Conservation (phyloP, 2,329 filamentous ascomycete species). For the Colletotrichum musicola region DNA sequence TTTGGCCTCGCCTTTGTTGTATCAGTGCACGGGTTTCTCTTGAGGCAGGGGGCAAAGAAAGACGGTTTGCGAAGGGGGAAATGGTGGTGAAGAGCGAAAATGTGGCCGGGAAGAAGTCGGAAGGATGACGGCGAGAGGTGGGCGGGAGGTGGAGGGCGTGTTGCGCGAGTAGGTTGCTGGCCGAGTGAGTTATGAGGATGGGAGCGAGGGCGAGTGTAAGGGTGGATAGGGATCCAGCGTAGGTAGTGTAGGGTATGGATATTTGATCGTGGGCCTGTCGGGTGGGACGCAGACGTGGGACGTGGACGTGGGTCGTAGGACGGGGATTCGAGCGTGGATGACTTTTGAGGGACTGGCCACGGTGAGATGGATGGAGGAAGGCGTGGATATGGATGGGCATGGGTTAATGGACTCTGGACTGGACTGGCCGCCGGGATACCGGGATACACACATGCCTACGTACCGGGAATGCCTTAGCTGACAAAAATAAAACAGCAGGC, state of each 20-base stretch:
- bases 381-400: background rate
- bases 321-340: conserved; percentile 7
- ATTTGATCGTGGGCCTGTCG: conserved; percentile 32
- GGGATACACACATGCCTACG: too few species aligned
- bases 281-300: conserved; percentile 22
- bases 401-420: background rate
- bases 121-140: conserved; percentile 24
- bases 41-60: background rate
- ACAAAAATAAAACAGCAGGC: conserved; percentile 33
- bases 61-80: background rate
- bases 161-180: conserved; percentile 19
- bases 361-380: background rate
- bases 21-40: background rate
- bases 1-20: background rate
- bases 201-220: background rate
- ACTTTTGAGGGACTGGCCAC: background rate
- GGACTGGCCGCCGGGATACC: conserved; percentile 4
- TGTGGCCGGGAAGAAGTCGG: conserved; percentile 28
- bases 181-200: conserved; percentile 22
- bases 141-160: conserved; percentile 29
- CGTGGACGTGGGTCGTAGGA: conserved; percentile 3
- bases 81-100: background rate
- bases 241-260: background rate
- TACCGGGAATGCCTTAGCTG: conserved; percentile 27
- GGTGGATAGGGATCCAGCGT: conserved; percentile 17